These are phyloP conservation scores for Acanthamoeba triangularis DNA, from an alignment of 208 protist species.

Conservation along the genomic window DNA sequence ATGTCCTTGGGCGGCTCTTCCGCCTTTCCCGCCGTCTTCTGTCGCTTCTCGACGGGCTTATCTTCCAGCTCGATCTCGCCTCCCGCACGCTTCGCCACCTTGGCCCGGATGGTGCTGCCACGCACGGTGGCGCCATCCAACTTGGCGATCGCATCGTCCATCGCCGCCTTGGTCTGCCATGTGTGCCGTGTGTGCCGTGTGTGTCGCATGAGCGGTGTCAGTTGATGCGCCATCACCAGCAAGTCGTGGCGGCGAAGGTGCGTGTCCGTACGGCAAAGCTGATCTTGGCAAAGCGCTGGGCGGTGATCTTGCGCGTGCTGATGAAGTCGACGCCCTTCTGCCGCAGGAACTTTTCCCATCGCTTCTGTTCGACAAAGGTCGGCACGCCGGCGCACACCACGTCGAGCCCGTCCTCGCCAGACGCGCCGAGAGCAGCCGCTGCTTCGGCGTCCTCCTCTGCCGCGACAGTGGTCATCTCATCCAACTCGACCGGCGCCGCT, in stretches of 20 bases:
- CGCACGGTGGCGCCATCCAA: not conserved
- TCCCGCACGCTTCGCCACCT: not conserved
- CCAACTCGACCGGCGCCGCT: not conserved
- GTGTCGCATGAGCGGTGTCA: not conserved
- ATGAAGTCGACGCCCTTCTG: not conserved
- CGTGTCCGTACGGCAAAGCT: slow-evolving; percentile 8
- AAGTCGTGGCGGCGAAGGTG: too few relatives aligned
- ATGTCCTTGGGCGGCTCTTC: slow-evolving; percentile 23
- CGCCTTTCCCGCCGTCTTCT: not conserved
- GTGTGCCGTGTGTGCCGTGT: not conserved
- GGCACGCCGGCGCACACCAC: slow-evolving; percentile 39
- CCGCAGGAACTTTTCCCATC: slow-evolving; percentile 18
- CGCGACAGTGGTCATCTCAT: not conserved
- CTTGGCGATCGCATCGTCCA: slow-evolving; percentile 37
- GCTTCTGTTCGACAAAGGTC: slow-evolving; percentile 5
- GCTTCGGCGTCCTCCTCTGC: not conserved
- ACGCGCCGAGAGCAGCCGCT: not conserved
- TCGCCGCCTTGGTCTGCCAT: slow-evolving; percentile 9
- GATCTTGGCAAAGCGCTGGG: slow-evolving; percentile 47
- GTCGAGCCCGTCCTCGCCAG: not conserved
- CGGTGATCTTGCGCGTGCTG: slow-evolving; percentile 25
- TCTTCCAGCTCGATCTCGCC: not conserved
- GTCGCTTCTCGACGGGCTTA: slow-evolving; percentile 33
- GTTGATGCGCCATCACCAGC: not conserved
- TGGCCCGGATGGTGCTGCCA: not conserved